A percentile compares a stretch with the other conserved stretches of the same genome.
Conservation (phyloP, 257 asterid genomes). For the Lycium barbarum region DNA sequence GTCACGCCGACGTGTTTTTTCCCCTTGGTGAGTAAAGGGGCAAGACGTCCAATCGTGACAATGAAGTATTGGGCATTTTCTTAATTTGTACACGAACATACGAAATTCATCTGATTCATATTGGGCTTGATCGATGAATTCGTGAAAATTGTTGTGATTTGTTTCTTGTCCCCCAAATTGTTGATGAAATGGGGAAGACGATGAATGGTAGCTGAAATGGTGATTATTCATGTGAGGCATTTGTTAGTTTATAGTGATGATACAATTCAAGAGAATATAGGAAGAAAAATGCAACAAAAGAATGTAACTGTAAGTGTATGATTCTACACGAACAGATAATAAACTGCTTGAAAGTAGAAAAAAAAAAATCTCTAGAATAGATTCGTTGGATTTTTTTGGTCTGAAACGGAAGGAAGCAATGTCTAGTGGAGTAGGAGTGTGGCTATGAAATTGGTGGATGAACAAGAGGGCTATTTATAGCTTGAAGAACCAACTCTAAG, state of each 20-base stretch:
- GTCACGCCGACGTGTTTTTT: conserved; percentile 18
- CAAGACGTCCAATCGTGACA: conserved; percentile 23
- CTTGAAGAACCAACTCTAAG: neutral
- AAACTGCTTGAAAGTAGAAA: neutral
- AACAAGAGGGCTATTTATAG: neutral
- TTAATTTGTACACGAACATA: neutral
- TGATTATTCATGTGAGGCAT: neutral
- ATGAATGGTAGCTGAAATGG: neutral
- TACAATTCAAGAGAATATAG: neutral
- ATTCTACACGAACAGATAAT: neutral
- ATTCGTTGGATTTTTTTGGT: neutral
- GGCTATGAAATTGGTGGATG: neutral
- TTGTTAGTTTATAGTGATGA: neutral
- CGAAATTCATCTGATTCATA: neutral
- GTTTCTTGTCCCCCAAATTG: neutral
- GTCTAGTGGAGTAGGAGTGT: neutral
- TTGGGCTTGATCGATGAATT: neutral
- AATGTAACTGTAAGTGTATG: neutral
- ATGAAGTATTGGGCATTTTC: neutral
- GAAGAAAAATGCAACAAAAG: neutral
- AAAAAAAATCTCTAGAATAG: neutral
- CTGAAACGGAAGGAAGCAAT: neutral
- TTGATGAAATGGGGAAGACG: neutral
- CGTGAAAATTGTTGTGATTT: neutral
- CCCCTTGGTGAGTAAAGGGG: conserved; percentile 9